These are phyloP conservation scores for Alnus glutinosa DNA, from an alignment of 306 rosid genomes.

Conservation along the genomic window DNA sequence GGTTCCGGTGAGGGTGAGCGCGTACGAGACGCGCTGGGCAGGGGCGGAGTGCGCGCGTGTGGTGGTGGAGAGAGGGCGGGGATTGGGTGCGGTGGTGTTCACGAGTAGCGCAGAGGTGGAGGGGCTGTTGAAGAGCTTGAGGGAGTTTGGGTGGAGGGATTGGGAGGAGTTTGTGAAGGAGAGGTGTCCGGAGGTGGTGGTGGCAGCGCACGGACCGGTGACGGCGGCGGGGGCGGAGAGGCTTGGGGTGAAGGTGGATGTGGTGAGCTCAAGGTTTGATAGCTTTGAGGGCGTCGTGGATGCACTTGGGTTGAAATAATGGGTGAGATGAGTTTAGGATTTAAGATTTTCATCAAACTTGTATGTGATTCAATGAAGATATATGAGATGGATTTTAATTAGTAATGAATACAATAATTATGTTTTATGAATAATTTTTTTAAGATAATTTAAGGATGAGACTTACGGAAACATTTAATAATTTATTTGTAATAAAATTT, in stretches of 20 bases:
- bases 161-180: slow-evolving; percentile 41
- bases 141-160: slow-evolving; percentile 50
- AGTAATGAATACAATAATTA: too few relatives aligned
- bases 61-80: slow-evolving; percentile 45
- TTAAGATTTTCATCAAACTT: too few relatives aligned
- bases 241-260: slow-evolving; percentile 67
- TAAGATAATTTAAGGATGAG: too few relatives aligned
- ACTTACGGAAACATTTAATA: too few relatives aligned
- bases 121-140: slow-evolving; percentile 68
- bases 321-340: not conserved
- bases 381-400: too few relatives aligned
- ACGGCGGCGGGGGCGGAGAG: slow-evolving; percentile 64
- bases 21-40: slow-evolving; percentile 77
- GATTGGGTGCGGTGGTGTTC: slow-evolving; percentile 61
- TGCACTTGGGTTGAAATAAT: slow-evolving; percentile 41
- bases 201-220: slow-evolving; percentile 77
- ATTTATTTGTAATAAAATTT: too few relatives aligned
- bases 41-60: slow-evolving; percentile 55
- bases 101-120: slow-evolving; percentile 88
- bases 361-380: too few relatives aligned
- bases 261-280: slow-evolving; percentile 62
- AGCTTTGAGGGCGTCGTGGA: slow-evolving; percentile 74
- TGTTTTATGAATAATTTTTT: too few relatives aligned
- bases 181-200: slow-evolving; percentile 47
- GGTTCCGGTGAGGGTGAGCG: slow-evolving; percentile 56